Percentiles rank a stretch among this genome's conserved stretches.
Conservation (phyloP, 305 asterid species). For the Fraxinus floribunda region DNA sequence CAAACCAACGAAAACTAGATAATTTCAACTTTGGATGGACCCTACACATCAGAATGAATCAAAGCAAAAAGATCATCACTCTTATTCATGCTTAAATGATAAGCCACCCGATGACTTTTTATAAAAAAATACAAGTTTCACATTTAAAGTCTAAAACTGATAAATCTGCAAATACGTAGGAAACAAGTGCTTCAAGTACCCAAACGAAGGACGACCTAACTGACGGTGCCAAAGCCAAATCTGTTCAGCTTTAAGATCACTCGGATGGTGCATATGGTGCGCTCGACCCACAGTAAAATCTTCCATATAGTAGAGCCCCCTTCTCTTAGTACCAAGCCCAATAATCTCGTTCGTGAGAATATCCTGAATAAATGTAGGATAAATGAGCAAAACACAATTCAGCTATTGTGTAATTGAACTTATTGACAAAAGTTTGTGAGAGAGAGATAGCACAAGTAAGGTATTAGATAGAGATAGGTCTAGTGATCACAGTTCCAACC, state of each 20-base stretch:
- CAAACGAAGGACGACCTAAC: no score
- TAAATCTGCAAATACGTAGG: no score
- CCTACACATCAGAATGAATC: background rate
- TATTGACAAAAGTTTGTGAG: no score
- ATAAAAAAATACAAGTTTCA: background rate
- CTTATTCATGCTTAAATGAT: background rate
- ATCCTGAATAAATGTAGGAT: no score
- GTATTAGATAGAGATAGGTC: background rate
- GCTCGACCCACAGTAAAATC: no score
- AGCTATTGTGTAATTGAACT: no score
- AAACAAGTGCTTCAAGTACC: background rate
- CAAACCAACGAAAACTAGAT: no score
- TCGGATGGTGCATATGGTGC: no score
- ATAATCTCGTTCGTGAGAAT: background rate
- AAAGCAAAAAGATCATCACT: background rate
- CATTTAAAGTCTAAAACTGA: background rate
- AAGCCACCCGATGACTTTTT: background rate
- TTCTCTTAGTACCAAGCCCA: no score
- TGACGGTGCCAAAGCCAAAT: no score
- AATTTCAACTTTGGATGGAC: background rate
- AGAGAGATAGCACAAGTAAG: background rate
- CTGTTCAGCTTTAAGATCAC: no score
- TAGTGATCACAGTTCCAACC: background rate
- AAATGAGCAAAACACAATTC: background rate
- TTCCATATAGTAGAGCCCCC: no score